Evolutionary conservation across 2,329 filamentous ascomycete genomes (phyloP).

Genomic region (Xylariaceae sp.): DNA sequence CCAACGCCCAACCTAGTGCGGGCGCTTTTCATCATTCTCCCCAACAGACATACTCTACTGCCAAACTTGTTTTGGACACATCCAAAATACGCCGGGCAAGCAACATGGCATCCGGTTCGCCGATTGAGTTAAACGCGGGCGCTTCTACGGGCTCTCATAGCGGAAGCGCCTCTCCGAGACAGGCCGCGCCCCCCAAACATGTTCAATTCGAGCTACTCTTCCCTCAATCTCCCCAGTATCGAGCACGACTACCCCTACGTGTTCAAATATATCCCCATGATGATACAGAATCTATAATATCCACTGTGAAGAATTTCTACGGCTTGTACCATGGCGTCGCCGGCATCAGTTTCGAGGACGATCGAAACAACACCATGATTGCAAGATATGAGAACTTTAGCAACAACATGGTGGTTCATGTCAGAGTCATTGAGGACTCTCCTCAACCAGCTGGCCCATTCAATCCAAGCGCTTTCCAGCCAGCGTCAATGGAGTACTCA

Average conservation of each 20-base stretch:
- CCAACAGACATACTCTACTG: conserved; percentile 16
- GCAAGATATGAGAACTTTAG: conserved; percentile 93
- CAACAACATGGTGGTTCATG: conserved; percentile 88
- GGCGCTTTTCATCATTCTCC: conserved; percentile 27
- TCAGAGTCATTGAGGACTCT: conserved; percentile 69
- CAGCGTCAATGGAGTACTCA: conserved; percentile 45
- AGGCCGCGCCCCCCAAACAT: conserved; percentile 56
- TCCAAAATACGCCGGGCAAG: conserved; percentile 22
- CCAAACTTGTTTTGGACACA: conserved; percentile 25
- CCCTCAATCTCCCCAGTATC: conserved; percentile 59
- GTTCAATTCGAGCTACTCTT: conserved; percentile 75
- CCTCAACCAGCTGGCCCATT: conserved; percentile 41
- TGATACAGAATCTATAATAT: conserved; percentile 94
- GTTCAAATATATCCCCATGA: conserved; percentile 93
- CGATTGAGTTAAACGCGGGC: conserved; percentile 33
- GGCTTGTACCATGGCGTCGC: conserved; percentile 80
- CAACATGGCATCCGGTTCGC: conserved; percentile 45
- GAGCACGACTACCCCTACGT: conserved; percentile 73
- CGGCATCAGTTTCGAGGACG: conserved; percentile 93
- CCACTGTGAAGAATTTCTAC: conserved; percentile 98
- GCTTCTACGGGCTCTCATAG: conserved; percentile 37
- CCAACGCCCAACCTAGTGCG: conserved; percentile 21
- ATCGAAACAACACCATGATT: conserved; percentile 83
- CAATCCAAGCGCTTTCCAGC: conserved; percentile 49
- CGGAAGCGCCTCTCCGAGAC: conserved; percentile 44